Conservation (phyloP, 208 protist species). For the Angomonas ambiguus region DNA sequence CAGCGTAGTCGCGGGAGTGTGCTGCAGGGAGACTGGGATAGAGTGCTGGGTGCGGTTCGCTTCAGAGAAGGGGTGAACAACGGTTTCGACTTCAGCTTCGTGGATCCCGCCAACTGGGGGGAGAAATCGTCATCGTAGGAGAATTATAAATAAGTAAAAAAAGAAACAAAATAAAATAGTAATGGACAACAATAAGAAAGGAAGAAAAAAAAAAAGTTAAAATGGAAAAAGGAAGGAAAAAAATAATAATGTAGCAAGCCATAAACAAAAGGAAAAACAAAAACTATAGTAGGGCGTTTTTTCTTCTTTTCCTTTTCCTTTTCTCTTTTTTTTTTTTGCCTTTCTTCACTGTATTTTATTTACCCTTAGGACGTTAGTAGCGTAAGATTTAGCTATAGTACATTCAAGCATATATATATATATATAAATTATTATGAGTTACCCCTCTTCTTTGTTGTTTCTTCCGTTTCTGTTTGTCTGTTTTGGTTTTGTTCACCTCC, state of each 20-base stretch:
- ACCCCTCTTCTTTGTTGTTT: too few relatives aligned
- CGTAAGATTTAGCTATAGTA: too few relatives aligned
- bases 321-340: slow-evolving; percentile 6
- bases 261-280: too few relatives aligned
- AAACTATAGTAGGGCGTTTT: too few relatives aligned
- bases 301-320: slow-evolving; percentile 9
- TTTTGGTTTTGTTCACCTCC: too few relatives aligned
- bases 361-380: too few relatives aligned
- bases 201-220: background rate
- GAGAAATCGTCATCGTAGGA: background rate
- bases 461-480: background rate
- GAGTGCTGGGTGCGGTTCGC: slow-evolving; percentile 51
- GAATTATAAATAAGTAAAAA: background rate
- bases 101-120: slow-evolving; percentile 36
- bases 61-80: slow-evolving; percentile 41
- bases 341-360: too few relatives aligned
- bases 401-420: too few relatives aligned
- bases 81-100: slow-evolving; percentile 31
- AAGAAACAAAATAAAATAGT: background rate
- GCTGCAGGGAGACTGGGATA: slow-evolving; percentile 75
- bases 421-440: too few relatives aligned
- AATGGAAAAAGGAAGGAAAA: background rate
- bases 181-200: background rate
- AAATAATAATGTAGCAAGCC: too few relatives aligned
- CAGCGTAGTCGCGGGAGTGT: slow-evolving; percentile 46